Conservation (phyloP, 257 asterid genomes). For the Przewalskia tangutica region DNA sequence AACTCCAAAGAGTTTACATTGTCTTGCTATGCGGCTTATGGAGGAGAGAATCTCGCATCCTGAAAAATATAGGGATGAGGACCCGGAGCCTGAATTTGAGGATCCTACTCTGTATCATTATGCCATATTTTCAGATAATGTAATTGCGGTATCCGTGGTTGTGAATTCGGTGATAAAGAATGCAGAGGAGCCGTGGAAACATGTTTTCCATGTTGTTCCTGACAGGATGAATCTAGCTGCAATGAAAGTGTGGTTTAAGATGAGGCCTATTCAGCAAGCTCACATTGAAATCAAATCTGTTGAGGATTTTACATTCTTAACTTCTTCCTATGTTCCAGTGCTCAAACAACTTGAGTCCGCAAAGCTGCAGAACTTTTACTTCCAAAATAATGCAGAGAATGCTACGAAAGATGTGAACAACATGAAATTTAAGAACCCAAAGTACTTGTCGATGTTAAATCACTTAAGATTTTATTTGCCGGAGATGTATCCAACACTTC, state of each 20-base stretch:
- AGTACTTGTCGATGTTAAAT: slow-evolving; percentile 68
- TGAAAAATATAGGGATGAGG: slow-evolving; percentile 69
- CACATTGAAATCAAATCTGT: slow-evolving; percentile 73
- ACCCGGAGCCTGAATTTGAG: slow-evolving; percentile 65
- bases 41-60: slow-evolving; percentile 96
- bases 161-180: slow-evolving; percentile 77
- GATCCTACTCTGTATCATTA: slow-evolving; percentile 88
- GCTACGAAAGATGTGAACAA: slow-evolving; percentile 57
- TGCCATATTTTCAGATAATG: slow-evolving; percentile 86
- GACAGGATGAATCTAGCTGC: slow-evolving; percentile 91
- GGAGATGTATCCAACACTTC: slow-evolving; percentile 75
- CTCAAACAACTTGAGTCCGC: slow-evolving; percentile 55
- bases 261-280: slow-evolving; percentile 85
- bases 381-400: slow-evolving; percentile 71
- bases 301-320: slow-evolving; percentile 60
- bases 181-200: slow-evolving; percentile 89
- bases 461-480: slow-evolving; percentile 93
- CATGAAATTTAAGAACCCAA: slow-evolving; percentile 72
- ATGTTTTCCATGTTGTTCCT: slow-evolving; percentile 80
- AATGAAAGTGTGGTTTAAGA: slow-evolving; percentile 92
- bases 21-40: slow-evolving; percentile 94
- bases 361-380: slow-evolving; percentile 54
- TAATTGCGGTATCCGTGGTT: slow-evolving; percentile 85
- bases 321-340: slow-evolving; percentile 71
- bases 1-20: slow-evolving; percentile 97